Percentiles rank a stretch among this genome's conserved stretches.
phyloP scores from a whole-genome alignment of 2,329 filamentous ascomycete genomes.

The Nakataea oryzae region DNA sequence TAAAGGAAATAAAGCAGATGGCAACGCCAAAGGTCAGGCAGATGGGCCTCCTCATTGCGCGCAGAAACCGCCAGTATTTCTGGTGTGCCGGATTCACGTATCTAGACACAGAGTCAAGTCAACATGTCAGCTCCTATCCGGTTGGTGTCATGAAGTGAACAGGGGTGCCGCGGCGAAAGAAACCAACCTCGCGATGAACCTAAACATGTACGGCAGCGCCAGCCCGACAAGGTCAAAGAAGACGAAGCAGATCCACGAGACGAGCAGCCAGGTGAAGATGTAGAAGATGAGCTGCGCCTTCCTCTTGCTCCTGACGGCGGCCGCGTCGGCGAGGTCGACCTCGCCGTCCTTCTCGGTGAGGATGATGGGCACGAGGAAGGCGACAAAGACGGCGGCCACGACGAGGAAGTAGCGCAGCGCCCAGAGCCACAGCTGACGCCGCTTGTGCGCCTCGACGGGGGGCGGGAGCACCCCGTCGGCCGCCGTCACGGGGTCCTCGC shows the following conservation, averaged over 20 bases:
- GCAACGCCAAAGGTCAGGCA: conserved; percentile 11
- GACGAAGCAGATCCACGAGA: conserved; percentile 13
- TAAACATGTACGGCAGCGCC: conserved; percentile 13
- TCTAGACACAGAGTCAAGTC: conserved; percentile 5
- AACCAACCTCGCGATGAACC: conserved; percentile 14
- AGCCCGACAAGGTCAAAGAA: conserved; percentile 10
- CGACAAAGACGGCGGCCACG: conserved; percentile 8
- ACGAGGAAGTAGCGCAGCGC: conserved; percentile 11
- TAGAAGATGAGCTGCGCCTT: conserved; percentile 12
- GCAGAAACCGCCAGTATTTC: conserved; percentile 16
- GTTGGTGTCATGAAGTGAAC: background rate
- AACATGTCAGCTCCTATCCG: background rate
- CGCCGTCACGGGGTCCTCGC: background rate
- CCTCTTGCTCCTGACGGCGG: conserved; percentile 6
- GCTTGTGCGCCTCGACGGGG: background rate
- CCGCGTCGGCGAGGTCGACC: conserved; percentile 5
- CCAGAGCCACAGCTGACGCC: conserved; percentile 5
- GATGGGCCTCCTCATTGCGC: conserved; percentile 14
- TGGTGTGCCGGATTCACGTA: conserved; percentile 18
- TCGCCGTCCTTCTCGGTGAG: conserved; percentile 9
- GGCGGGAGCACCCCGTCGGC: background rate
- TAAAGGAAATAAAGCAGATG: conserved; percentile 8
- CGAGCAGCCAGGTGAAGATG: conserved; percentile 12
- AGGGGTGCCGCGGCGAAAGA: too few relatives aligned
- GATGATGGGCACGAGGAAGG: conserved; percentile 11